These are phyloP conservation scores for Globisporangium carolinianum DNA, from an alignment of 352 stramenopile species.

Conservation along the genomic window DNA sequence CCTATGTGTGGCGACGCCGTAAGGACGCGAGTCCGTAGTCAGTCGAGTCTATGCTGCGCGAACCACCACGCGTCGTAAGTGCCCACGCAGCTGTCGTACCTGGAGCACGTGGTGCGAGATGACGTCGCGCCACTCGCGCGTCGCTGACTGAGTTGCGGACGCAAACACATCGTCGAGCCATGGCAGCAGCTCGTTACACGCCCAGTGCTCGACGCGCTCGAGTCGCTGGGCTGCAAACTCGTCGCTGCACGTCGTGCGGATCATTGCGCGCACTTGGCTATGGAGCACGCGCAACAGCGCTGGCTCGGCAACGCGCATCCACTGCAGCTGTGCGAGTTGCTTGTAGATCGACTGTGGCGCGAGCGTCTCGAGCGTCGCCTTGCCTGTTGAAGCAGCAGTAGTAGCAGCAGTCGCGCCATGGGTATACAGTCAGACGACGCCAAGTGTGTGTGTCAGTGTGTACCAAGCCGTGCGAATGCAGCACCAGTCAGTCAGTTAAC, in stretches of 20 bases:
- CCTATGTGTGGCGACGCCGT: constrained; percentile 10
- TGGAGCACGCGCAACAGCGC: constrained; percentile 47
- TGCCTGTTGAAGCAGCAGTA: constrained; percentile 7
- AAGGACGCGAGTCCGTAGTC: neutral
- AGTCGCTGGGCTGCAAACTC: constrained; percentile 44
- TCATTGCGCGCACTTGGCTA: constrained; percentile 44
- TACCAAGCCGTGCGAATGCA: too few relatives aligned
- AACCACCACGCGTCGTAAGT: too few relatives aligned
- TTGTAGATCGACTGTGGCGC: constrained; percentile 39
- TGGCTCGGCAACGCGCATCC: constrained; percentile 42
- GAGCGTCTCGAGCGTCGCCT: constrained; percentile 47
- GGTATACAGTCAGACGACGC: too few relatives aligned
- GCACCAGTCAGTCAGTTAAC: neutral
- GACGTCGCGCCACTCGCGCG: constrained; percentile 34
- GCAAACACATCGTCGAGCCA: constrained; percentile 24
- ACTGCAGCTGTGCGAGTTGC: constrained; percentile 48
- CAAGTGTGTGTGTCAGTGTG: neutral
- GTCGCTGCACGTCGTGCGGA: constrained; percentile 39
- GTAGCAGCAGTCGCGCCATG: too few relatives aligned
- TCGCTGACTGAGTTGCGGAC: neutral
- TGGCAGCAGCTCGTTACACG: constrained; percentile 39
- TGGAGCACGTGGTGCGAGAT: constrained; percentile 40
- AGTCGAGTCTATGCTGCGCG: neutral
- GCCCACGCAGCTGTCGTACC: constrained; percentile 1
- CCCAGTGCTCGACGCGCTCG: constrained; percentile 40